These are phyloP conservation scores for Arthrinium phaeospermum DNA, from an alignment of 2,329 filamentous ascomycete species.

Conservation along the genomic window DNA sequence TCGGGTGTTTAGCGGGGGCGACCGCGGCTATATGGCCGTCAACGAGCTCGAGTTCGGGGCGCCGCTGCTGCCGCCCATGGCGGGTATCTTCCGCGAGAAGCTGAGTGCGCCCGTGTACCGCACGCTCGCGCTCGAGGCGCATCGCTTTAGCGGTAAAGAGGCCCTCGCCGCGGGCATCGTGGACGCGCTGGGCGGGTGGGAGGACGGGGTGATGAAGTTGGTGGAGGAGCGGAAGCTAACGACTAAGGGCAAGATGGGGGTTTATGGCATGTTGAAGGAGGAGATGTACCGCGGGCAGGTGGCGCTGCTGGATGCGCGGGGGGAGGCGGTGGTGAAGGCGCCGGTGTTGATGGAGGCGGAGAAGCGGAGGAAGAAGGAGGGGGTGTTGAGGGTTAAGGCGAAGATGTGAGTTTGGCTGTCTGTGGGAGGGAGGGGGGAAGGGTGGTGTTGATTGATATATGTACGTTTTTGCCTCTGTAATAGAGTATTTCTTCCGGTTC, in stretches of 20 bases:
- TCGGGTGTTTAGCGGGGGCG: conserved; percentile 70
- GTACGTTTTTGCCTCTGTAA: neutral
- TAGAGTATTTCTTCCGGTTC: neutral
- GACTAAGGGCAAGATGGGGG: conserved; percentile 66
- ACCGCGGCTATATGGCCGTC: conserved; percentile 75
- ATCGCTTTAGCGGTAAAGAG: conserved; percentile 66
- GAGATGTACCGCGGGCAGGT: conserved; percentile 77
- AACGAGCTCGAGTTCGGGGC: conserved; percentile 84
- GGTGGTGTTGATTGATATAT: neutral
- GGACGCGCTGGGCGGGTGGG: conserved; percentile 55
- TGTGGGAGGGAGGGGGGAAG: neutral
- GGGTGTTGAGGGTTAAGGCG: conserved; percentile 51
- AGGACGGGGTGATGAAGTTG: conserved; percentile 54
- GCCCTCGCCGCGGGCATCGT: conserved; percentile 72
- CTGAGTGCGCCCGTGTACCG: conserved; percentile 62
- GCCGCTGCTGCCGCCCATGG: conserved; percentile 76
- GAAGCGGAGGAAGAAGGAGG: conserved; percentile 56
- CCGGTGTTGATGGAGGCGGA: conserved; percentile 52
- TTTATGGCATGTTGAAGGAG: conserved; percentile 74
- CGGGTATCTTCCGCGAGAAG: conserved; percentile 75
- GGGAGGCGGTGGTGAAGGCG: conserved; percentile 22
- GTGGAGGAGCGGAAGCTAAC: conserved; percentile 64
- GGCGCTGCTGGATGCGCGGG: conserved; percentile 55
- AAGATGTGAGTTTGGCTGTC: neutral
- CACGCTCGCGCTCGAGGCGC: conserved; percentile 74